Percentiles rank a stretch among this genome's conserved stretches.
Conservation (phyloP, 2,329 filamentous ascomycete genomes). For the Aspergillus tanneri region DNA sequence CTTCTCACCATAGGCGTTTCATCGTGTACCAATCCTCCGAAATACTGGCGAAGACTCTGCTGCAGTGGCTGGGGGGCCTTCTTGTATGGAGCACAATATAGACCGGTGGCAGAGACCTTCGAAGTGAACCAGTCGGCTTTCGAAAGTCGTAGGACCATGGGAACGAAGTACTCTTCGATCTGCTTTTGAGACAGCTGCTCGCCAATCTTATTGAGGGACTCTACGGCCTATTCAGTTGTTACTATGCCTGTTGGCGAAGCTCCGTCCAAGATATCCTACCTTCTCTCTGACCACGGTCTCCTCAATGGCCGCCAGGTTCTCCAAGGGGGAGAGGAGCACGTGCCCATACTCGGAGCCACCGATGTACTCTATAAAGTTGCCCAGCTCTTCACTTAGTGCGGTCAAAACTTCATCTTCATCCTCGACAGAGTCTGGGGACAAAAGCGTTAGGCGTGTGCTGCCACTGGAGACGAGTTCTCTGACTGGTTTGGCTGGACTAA, state of each 20-base stretch:
- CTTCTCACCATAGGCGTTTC: slow-evolving; percentile 98
- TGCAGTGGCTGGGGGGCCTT: slow-evolving; percentile 86
- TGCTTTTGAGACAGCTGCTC: slow-evolving; percentile 84
- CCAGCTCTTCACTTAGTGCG: slow-evolving; percentile 93
- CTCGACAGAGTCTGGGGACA: slow-evolving; percentile 85
- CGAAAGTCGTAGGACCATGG: slow-evolving; percentile 88
- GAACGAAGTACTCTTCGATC: slow-evolving; percentile 96
- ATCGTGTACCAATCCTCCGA: slow-evolving; percentile 90
- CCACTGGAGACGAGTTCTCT: slow-evolving; percentile 4
- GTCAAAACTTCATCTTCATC: slow-evolving; percentile 98
- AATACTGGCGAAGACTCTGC: slow-evolving; percentile 87
- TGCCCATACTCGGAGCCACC: slow-evolving; percentile 91
- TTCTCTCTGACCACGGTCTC: slow-evolving; percentile 97
- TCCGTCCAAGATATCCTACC: slow-evolving; percentile 54
- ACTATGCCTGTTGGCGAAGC: slow-evolving; percentile 9
- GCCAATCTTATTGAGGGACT: slow-evolving; percentile 99
- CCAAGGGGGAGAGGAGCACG: slow-evolving; percentile 91
- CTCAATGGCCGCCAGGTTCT: slow-evolving; percentile 97
- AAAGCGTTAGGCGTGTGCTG: slow-evolving; percentile 23
- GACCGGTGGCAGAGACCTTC: slow-evolving; percentile 94
- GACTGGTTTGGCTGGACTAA: slow-evolving; percentile 52
- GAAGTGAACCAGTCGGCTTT: slow-evolving; percentile 99
- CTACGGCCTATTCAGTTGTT: slow-evolving; percentile 69
- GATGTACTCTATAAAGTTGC: slow-evolving; percentile 95
- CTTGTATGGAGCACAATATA: slow-evolving; percentile 90